phyloP scores from a whole-genome alignment of 345 rosid species.

The Eucalyptus curtisii region DNA sequence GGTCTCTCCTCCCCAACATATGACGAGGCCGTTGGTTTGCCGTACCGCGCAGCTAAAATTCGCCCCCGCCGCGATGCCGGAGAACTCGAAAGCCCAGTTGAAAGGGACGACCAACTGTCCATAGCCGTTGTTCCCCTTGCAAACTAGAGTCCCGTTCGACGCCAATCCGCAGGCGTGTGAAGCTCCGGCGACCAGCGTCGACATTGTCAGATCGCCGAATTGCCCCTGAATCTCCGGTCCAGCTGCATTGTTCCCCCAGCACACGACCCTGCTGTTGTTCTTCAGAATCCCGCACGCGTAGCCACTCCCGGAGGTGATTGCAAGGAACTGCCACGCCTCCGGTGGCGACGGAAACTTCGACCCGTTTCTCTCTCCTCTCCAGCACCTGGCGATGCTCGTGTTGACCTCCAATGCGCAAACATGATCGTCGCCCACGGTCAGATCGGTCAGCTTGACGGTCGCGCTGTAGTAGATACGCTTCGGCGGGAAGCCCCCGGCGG shows the following conservation, averaged over 20 bases:
- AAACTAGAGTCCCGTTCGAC: constrained; percentile 15
- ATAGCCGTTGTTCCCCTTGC: constrained; percentile 25
- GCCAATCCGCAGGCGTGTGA: constrained; percentile 48
- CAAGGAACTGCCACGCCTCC: constrained; percentile 6
- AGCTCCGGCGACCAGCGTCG: constrained; percentile 26
- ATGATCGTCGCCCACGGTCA: constrained; percentile 39
- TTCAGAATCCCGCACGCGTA: constrained; percentile 42
- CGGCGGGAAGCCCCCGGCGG: constrained; percentile 1
- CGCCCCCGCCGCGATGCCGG: constrained; percentile 22
- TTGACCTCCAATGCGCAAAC: constrained; percentile 39
- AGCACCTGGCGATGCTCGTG: constrained; percentile 30
- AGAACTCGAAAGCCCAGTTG: constrained; percentile 28
- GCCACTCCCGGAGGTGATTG: constrained; percentile 41
- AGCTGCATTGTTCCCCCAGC: constrained; percentile 29
- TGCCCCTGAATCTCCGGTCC: constrained; percentile 21
- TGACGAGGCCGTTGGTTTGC: constrained; percentile 21
- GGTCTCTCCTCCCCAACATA: constrained; percentile 40
- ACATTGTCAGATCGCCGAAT: constrained; percentile 27
- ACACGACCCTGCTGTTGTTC: constrained; percentile 15
- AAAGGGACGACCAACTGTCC: constrained; percentile 29
- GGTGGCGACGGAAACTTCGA: constrained; percentile 22
- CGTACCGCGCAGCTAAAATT: constrained; percentile 29
- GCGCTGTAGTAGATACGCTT: constrained; percentile 22
- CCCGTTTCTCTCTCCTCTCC: constrained; percentile 24
- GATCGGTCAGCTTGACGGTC: constrained; percentile 12